phyloP scores from a whole-genome alignment of 2,329 filamentous ascomycete species.

The Neofusicoccum sp. region DNA sequence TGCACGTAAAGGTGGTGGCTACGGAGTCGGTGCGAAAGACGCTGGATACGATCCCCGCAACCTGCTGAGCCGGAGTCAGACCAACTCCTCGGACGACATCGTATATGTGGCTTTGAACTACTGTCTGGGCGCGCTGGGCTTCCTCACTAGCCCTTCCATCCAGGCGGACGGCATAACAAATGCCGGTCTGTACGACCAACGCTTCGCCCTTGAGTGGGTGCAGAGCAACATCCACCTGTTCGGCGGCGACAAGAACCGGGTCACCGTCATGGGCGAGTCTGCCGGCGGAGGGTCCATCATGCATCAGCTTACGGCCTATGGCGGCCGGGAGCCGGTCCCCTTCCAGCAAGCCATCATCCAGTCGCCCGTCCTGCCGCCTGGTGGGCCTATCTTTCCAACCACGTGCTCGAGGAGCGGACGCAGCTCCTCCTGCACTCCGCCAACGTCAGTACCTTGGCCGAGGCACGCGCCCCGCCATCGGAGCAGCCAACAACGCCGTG shows the following conservation, averaged over 20 bases:
- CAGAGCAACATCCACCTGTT: conserved; percentile 47
- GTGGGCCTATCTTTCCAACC: conserved; percentile 39
- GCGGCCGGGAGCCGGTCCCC: conserved; percentile 38
- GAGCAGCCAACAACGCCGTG: background rate
- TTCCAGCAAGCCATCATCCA: conserved; percentile 40
- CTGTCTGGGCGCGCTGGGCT: conserved; percentile 44
- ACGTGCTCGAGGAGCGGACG: background rate
- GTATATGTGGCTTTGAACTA: conserved; percentile 49
- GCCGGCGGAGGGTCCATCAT: conserved; percentile 40
- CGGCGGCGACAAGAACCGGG: conserved; percentile 46
- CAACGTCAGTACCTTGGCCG: background rate
- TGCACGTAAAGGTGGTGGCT: conserved; percentile 35
- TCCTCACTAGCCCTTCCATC: conserved; percentile 46
- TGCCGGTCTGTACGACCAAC: conserved; percentile 39
- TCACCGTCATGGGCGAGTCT: conserved; percentile 49
- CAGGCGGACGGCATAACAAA: conserved; percentile 45
- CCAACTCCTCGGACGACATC: conserved; percentile 36
- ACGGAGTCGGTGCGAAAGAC: conserved; percentile 25
- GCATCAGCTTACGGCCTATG: conserved; percentile 54
- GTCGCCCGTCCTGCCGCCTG: too few species aligned
- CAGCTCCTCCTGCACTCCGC: background rate
- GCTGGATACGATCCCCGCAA: background rate
- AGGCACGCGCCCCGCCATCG: background rate
- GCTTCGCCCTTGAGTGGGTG: conserved; percentile 51
- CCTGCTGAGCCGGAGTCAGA: background rate